Conservation (phyloP, 345 rosid species). For the Linum usitatissimum region DNA sequence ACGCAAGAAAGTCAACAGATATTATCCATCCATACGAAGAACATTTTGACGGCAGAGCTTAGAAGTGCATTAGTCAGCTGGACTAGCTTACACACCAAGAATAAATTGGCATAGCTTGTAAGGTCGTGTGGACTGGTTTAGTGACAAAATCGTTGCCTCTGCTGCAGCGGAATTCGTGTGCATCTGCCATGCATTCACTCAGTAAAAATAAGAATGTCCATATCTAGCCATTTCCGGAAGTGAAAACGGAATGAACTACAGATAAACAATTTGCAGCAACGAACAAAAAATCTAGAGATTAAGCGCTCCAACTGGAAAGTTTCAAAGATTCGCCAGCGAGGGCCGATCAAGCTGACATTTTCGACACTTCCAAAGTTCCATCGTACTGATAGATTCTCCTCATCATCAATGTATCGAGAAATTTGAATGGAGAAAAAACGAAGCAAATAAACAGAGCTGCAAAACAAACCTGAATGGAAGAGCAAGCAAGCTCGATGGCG, state of each 20-base stretch:
- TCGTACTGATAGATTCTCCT: neutral
- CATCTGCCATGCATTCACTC: slow-evolving; percentile 37
- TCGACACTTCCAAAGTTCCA: neutral
- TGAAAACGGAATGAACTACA: slow-evolving; percentile 2
- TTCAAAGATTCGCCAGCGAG: no score
- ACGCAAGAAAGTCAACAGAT: neutral
- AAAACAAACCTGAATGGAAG: slow-evolving; percentile 70
- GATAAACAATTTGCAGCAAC: neutral
- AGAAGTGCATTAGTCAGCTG: neutral
- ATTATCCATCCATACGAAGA: no score
- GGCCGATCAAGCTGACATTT: no score
- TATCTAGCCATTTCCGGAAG: slow-evolving; percentile 7
- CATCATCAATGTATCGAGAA: neutral
- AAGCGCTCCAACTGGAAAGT: neutral
- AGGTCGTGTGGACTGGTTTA: slow-evolving; percentile 76
- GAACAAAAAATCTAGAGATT: neutral
- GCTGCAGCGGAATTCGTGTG: slow-evolving; percentile 68
- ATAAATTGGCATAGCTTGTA: slow-evolving; percentile 77
- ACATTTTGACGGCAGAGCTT: no score
- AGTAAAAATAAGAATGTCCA: slow-evolving; percentile 8
- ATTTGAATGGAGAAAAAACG: neutral
- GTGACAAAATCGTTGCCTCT: slow-evolving; percentile 68
- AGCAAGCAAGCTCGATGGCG: slow-evolving; percentile 91
- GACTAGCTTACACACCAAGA: slow-evolving; percentile 44
- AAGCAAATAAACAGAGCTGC: neutral